Evolutionary conservation across 345 rosid genomes (phyloP).

Genomic region (Hevea brasiliensis): DNA sequence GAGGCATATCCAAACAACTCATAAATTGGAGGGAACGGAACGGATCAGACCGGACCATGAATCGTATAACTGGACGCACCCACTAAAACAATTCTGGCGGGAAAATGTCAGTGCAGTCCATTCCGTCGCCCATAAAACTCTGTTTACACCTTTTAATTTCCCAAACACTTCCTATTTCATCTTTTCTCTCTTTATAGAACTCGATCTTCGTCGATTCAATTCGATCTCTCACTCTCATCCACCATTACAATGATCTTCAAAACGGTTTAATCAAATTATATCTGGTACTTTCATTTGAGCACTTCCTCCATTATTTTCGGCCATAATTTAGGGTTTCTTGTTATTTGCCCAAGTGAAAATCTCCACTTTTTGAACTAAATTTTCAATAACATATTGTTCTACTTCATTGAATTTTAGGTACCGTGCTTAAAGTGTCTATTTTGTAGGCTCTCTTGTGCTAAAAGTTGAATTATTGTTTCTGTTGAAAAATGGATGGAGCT

Average conservation of each 20-base stretch:
- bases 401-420: constrained; percentile 9
- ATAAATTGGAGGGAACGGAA: constrained; percentile 24
- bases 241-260: background rate
- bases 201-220: background rate
- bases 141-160: background rate
- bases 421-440: background rate
- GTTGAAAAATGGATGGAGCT: constrained; percentile 41
- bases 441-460: background rate
- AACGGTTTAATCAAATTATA: background rate
- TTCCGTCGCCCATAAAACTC: constrained; percentile 3
- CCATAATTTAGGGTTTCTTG: background rate
- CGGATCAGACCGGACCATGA: too few species aligned
- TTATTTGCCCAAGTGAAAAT: background rate
- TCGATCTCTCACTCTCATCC: background rate
- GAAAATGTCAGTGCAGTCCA: constrained; percentile 22
- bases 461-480: too few species aligned
- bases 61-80: background rate
- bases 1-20: too few species aligned
- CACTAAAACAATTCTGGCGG: constrained; percentile 21
- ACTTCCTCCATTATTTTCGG: background rate
- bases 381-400: background rate
- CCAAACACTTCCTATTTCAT: background rate
- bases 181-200: background rate
- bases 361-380: background rate
- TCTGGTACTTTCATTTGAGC: background rate